Evolutionary conservation across 148 eudicot species (phyloP).

Genomic region (Hydrangea macrophylla): DNA sequence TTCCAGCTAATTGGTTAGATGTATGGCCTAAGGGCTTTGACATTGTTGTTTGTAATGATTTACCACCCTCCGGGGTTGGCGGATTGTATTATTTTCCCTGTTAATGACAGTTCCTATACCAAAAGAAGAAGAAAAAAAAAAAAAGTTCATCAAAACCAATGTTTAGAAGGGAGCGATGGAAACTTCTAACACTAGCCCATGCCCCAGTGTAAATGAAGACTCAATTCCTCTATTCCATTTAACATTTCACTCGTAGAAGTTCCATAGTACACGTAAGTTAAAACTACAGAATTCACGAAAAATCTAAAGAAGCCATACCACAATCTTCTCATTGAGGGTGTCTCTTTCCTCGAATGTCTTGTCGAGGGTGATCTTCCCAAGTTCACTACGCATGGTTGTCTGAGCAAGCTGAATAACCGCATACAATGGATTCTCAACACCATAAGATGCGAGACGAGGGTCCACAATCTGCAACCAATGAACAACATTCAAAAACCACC

Average conservation of each 20-base stretch:
- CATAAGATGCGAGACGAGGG: conserved; percentile 78
- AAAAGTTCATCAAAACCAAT: neutral
- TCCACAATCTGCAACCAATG: conserved; percentile 63
- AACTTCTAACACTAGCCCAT: too few species aligned
- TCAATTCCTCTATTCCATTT: neutral
- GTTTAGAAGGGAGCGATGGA: neutral
- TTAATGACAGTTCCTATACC: too few species aligned
- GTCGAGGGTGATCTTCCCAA: conserved; percentile 87
- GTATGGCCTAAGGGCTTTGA: too few species aligned
- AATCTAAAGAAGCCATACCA: conserved; percentile 41
- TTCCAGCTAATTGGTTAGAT: too few species aligned
- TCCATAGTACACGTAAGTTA: neutral
- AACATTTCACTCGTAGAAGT: neutral
- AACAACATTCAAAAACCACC: too few species aligned
- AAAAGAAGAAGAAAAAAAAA: too few species aligned
- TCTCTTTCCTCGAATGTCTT: conserved; percentile 96
- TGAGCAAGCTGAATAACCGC: conserved; percentile 91
- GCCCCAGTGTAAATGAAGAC: neutral
- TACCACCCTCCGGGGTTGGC: too few species aligned
- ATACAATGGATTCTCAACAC: conserved; percentile 79
- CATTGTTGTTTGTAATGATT: too few species aligned
- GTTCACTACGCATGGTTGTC: conserved; percentile 94
- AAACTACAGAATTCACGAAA: neutral
- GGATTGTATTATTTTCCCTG: too few species aligned
- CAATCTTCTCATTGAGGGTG: conserved; percentile 76